phyloP scores from a whole-genome alignment of 495 filamentous ascomycete species.

The Talaromyces wortmannii region DNA sequence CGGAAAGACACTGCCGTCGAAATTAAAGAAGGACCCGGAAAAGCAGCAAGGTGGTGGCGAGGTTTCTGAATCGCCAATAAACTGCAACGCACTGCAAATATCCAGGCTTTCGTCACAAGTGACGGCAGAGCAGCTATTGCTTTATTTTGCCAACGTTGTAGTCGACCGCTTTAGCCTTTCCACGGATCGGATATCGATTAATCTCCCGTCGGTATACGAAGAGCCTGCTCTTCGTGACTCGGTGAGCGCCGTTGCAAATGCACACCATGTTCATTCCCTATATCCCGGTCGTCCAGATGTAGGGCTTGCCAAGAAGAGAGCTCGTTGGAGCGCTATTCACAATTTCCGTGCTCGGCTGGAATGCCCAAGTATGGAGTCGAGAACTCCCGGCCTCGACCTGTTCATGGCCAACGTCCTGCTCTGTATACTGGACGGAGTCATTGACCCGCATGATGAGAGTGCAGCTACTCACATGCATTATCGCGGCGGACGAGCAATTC shows the following conservation, averaged over 20 bases:
- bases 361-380: constrained; percentile 4
- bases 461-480: constrained; percentile 25
- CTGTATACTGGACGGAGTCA: constrained; percentile 29
- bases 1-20: too few relatives aligned
- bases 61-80: background rate
- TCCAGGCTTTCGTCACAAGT: background rate
- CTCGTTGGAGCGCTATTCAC: constrained; percentile 19
- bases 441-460: constrained; percentile 24
- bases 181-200: constrained; percentile 11
- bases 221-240: constrained; percentile 17
- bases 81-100: background rate
- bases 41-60: background rate
- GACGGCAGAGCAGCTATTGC: constrained; percentile 14
- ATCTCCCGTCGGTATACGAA: constrained; percentile 13
- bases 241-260: constrained; percentile 19
- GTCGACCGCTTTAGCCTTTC: constrained; percentile 20
- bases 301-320: constrained; percentile 19
- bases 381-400: constrained; percentile 10
- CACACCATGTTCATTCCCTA: constrained; percentile 17
- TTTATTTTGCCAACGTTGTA: constrained; percentile 21
- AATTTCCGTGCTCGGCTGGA: constrained; percentile 17
- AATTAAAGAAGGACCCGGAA: background rate
- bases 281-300: constrained; percentile 13
- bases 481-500: constrained; percentile 27
- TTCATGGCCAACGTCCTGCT: constrained; percentile 29